phyloP scores from a whole-genome alignment of 2,329 filamentous ascomycete species.

The Sporothrix brunneoviolacea region DNA sequence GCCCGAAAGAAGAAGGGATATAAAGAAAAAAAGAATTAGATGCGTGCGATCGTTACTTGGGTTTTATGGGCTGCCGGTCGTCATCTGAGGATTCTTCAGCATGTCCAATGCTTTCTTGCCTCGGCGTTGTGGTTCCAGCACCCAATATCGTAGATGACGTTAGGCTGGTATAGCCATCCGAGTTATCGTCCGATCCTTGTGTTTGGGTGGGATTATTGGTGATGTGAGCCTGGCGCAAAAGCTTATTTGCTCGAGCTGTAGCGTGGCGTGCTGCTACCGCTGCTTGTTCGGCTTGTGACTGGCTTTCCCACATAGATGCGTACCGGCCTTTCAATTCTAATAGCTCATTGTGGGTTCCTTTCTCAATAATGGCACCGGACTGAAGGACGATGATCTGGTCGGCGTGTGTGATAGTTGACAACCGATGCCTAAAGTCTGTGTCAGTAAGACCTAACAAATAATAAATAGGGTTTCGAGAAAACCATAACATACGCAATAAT shows the following conservation, averaged over 20 bases:
- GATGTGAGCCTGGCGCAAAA: conserved; percentile 46
- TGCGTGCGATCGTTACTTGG: background rate
- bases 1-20: background rate
- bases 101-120: conserved; percentile 14
- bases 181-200: conserved; percentile 32
- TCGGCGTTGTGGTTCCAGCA: conserved; percentile 25
- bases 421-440: conserved; percentile 51
- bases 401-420: conserved; percentile 49
- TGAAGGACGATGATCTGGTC: conserved; percentile 24
- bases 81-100: conserved; percentile 18
- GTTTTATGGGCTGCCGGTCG: conserved; percentile 12
- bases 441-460: background rate
- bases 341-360: conserved; percentile 55
- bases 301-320: conserved; percentile 81
- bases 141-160: conserved; percentile 38
- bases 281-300: conserved; percentile 70
- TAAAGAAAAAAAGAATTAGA: conserved; percentile 12
- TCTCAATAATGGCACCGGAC: conserved; percentile 20
- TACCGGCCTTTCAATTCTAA: conserved; percentile 66
- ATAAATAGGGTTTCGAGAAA: background rate
- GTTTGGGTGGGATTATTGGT: conserved; percentile 20
- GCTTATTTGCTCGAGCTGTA: conserved; percentile 35
- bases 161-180: conserved; percentile 41
- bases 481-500: conserved; percentile 71
- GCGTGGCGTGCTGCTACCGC: conserved; percentile 49